These are phyloP conservation scores for Polygonum maritimum DNA, from an alignment of 148 eudicot species.

Conservation along the genomic window DNA sequence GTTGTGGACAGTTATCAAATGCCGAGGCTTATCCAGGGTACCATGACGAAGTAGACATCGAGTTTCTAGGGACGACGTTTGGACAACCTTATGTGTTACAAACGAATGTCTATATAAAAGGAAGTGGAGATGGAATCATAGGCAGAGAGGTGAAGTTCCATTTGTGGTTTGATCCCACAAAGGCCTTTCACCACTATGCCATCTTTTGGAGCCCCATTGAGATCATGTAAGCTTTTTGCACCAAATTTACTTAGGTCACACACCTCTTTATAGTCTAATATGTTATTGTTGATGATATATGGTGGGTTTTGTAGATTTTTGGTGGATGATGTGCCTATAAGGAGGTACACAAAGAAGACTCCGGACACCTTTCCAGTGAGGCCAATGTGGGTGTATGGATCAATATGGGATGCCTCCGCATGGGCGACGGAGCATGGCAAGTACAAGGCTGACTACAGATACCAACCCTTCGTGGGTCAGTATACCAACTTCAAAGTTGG, in stretches of 20 bases:
- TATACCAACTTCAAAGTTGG: constrained; percentile 63
- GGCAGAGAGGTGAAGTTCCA: constrained; percentile 94
- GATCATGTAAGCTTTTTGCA: constrained; percentile 51
- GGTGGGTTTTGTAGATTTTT: constrained; percentile 50
- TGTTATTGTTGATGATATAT: background rate
- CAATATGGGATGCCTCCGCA: constrained; percentile 97
- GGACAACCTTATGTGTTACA: constrained; percentile 88
- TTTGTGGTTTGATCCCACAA: constrained; percentile 92
- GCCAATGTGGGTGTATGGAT: constrained; percentile 95
- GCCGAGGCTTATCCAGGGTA: constrained; percentile 74
- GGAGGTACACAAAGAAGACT: constrained; percentile 74
- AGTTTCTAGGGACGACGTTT: constrained; percentile 82
- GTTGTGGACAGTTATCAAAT: constrained; percentile 60
- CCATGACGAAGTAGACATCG: constrained; percentile 95
- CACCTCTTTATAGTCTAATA: no score
- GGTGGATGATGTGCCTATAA: constrained; percentile 89
- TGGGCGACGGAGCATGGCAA: constrained; percentile 95
- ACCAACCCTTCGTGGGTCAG: constrained; percentile 74
- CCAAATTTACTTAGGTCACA: background rate
- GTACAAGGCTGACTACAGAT: constrained; percentile 80
- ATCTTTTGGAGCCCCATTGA: constrained; percentile 77
- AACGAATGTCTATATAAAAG: constrained; percentile 81
- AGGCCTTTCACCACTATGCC: constrained; percentile 80
- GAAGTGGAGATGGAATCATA: constrained; percentile 92
- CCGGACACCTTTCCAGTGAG: constrained; percentile 66